Base-by-base conservation (phyloP, 805 yeast genomes). In the Candida dendrica region DNA sequence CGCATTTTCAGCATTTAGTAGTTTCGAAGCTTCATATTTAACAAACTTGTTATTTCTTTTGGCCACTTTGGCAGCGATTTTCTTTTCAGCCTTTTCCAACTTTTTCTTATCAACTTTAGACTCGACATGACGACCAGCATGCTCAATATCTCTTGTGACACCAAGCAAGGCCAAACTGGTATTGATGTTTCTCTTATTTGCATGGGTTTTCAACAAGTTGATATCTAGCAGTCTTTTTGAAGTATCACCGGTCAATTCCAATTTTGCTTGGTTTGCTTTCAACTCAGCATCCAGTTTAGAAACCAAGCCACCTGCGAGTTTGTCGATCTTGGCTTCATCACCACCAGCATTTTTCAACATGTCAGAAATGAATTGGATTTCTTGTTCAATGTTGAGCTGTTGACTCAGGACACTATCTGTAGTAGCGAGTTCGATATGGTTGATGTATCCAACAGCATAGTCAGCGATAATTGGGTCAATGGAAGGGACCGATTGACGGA, bases 31-130 rank as follows among this genome's bases (percentile, higher is more conserved):
- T 65, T 93, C 96, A 60, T 88, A 88, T 57, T 87, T 60, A 51
- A 87, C 95, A 59, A 85, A 84, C 59, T 81, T 78, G 61, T 86
- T 86, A 59, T 78, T 77, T 56, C 75, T 67, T 70, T 91, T 91
- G 34, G 96, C 97, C 47, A 93, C 91, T 68, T 93, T 93, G 59
- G 95, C 91, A 18, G 96, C 97, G 60, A 93, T 90, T 71, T 93
- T 93, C 56, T 89, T 79, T 69, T 93, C 99, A 44, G 96, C 98
- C 64, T 91, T 93, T 60, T 90, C 96, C 55, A 93, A 79, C 65
- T 93, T 93, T 79, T 89, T 90, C 72, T 84, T 84, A 63, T 93
- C 98, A 35, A 93, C 99, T 57, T 95, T 78, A 36, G 95, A 81
- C 63, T 93, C 98, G 69, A 89, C 84, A 51, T 83, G 80, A 64